These are phyloP conservation scores for Magnaporthiopsis rhizophila DNA, from an alignment of 2,329 filamentous ascomycete genomes.

Conservation along the genomic window DNA sequence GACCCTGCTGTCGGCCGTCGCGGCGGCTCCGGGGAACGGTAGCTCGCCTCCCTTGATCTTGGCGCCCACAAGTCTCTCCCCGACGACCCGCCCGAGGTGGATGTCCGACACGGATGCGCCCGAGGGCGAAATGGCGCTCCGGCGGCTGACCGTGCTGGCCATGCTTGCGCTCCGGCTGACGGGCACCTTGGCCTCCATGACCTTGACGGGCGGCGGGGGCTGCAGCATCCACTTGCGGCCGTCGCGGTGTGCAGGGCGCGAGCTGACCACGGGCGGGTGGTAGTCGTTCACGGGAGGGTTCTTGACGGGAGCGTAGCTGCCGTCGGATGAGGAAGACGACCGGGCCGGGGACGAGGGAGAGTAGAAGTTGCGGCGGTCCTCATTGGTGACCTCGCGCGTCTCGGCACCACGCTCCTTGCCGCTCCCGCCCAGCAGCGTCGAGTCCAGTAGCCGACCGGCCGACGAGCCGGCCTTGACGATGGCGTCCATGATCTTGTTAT, in stretches of 20 bases:
- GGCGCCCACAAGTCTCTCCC: constrained; percentile 38
- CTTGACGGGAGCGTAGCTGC: constrained; percentile 29
- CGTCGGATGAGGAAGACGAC: constrained; percentile 17
- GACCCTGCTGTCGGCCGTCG: background rate
- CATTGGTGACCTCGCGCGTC: constrained; percentile 30
- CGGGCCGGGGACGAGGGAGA: background rate
- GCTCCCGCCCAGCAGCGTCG: constrained; percentile 27
- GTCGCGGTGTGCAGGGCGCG: constrained; percentile 58
- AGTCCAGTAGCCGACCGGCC: constrained; percentile 46
- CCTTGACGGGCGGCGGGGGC: constrained; percentile 77
- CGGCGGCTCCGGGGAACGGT: constrained; percentile 10
- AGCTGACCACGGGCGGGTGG: constrained; percentile 76
- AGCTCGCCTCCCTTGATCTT: constrained; percentile 35
- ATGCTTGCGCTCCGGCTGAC: constrained; percentile 56
- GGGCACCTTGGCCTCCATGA: constrained; percentile 82
- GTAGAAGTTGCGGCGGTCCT: constrained; percentile 51
- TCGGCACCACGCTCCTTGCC: constrained; percentile 38
- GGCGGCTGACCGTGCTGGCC: constrained; percentile 39
- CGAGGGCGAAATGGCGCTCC: constrained; percentile 17
- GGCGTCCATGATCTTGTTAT: constrained; percentile 47
- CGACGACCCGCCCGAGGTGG: constrained; percentile 28
- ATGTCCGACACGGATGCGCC: background rate
- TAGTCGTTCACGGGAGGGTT: constrained; percentile 78
- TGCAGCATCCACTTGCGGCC: constrained; percentile 89
- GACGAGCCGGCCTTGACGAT: constrained; percentile 51